Evolutionary conservation across 2,329 filamentous ascomycete genomes (phyloP), one percentile per base, ranked within the genome.

Genomic region (Aureobasidium lini): DNA sequence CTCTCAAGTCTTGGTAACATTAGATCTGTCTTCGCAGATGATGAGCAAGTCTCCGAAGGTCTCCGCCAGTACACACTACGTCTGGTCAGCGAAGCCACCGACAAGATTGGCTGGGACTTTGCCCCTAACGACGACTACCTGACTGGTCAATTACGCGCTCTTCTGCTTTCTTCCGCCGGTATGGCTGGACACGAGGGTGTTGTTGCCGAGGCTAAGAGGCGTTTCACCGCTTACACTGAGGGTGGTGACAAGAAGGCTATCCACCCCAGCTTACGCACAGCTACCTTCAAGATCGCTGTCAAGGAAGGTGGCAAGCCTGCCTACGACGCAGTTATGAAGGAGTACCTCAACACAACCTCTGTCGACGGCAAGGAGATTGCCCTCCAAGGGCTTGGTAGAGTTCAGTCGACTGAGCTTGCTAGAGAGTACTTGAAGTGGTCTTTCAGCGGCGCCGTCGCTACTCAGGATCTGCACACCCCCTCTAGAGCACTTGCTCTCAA

Each of bases 361-460:
- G 86, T 96, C 39, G 94, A 97, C 68, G 92, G 91, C 67, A 95
- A 92, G 74, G 91, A 96, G 66, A 88, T 95, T 64, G 88, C 85
- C 65, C 82, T 97, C 3, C 79, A 82, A 39, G 84, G 88, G 4
- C 81, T 99, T 46, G 90, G 91, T 36, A 84, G 85, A 40, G 85
- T 88, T 18, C 86, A 87, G 66, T 84, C 90, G 59, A 70, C 78
- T 0, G 82, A 84, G 9, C 77, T 96, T 32, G 84, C 95, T 46
- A 77, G 81, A 60, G 75, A 86, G 69, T 80, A 86, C 81, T 69
- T 88, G 79, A 66, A 86, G 74, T 82, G 96, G 71, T 77, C 92
- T 74, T 87, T 95, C 73, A 92, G 90, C 65, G 86, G 87, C 71
- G 81, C 88, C n/a, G 89, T 97, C 29, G 85, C 90, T 9, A 82